A percentile compares a stretch with the other conserved stretches of the same genome.
Conservation (phyloP, 768 basidiomycete species). For the Lactarius quietus region DNA sequence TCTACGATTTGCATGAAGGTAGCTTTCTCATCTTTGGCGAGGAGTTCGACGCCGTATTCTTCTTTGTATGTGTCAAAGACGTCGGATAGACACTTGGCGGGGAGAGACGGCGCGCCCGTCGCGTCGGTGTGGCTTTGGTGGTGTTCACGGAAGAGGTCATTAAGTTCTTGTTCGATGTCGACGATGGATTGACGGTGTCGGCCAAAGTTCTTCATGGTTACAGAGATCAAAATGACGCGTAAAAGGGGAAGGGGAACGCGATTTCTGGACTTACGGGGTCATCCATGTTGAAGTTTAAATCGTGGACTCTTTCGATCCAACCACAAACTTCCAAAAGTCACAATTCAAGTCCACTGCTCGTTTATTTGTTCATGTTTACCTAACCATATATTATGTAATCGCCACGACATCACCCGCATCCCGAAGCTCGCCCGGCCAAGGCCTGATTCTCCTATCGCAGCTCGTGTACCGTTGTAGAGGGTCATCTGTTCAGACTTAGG, state of each 20-base stretch:
- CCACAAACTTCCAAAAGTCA: conserved; percentile 8
- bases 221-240: conserved; percentile 3
- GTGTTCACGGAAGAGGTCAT: conserved; percentile 64
- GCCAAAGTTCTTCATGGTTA: conserved; percentile 36
- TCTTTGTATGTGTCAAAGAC: conserved; percentile 63
- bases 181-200: conserved; percentile 67
- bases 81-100: conserved; percentile 66
- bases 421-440: no score
- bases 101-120: conserved; percentile 59
- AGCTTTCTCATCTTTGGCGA: conserved; percentile 58
- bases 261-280: conserved; percentile 11
- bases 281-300: conserved; percentile 14
- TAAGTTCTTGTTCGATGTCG: conserved; percentile 66
- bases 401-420: no score
- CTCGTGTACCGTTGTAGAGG: no score
- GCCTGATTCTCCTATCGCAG: no score
- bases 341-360: neutral
- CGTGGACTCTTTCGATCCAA: neutral
- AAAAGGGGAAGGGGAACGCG: neutral
- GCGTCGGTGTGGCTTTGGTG: conserved; percentile 56
- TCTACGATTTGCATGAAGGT: conserved; percentile 56
- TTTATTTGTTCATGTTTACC: conserved; percentile 12
- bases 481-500: no score
- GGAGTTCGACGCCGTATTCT: conserved; percentile 57
- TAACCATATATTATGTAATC: neutral